phyloP scores from a whole-genome alignment of 805 yeast species.

The Komagataella populi region DNA sequence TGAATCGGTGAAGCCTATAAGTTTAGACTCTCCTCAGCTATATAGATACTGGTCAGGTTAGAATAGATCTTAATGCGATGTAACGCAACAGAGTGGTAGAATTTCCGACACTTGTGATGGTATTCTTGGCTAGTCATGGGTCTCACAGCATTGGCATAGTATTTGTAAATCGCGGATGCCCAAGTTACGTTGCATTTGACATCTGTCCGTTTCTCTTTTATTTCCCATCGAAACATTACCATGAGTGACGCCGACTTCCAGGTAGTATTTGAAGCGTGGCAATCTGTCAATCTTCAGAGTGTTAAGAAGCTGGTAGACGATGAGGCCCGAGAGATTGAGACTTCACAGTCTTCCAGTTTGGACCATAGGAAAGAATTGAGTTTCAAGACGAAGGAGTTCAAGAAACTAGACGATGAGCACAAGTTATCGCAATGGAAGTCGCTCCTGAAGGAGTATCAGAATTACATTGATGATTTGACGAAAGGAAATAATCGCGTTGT shows the following conservation, averaged over 20 bases:
- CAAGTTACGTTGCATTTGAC: not conserved
- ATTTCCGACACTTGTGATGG: not conserved
- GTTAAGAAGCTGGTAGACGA: slow-evolving; percentile 65
- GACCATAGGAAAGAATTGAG: slow-evolving; percentile 68
- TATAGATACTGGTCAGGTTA: slow-evolving; percentile 58
- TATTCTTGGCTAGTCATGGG: not conserved
- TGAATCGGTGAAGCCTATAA: slow-evolving; percentile 34
- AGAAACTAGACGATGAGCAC: slow-evolving; percentile 51
- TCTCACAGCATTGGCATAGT: not conserved
- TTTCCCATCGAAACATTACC: not conserved
- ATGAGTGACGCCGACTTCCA: slow-evolving; percentile 17
- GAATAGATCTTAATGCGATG: not conserved
- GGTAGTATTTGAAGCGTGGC: slow-evolving; percentile 63
- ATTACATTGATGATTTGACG: slow-evolving; percentile 76
- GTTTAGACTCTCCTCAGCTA: slow-evolving; percentile 46
- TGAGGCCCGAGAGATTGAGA: slow-evolving; percentile 61
- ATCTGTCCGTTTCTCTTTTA: not conserved
- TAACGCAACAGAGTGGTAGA: not conserved
- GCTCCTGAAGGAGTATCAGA: slow-evolving; percentile 69
- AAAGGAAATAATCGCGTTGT: slow-evolving; percentile 68
- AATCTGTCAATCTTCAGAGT: slow-evolving; percentile 53
- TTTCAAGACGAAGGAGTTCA: slow-evolving; percentile 72
- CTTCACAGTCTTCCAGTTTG: slow-evolving; percentile 53
- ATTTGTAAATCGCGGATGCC: not conserved
- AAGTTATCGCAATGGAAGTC: slow-evolving; percentile 53